These are phyloP conservation scores for Excoecaria agallocha DNA, from an alignment of 345 rosid genomes.

Conservation along the genomic window DNA sequence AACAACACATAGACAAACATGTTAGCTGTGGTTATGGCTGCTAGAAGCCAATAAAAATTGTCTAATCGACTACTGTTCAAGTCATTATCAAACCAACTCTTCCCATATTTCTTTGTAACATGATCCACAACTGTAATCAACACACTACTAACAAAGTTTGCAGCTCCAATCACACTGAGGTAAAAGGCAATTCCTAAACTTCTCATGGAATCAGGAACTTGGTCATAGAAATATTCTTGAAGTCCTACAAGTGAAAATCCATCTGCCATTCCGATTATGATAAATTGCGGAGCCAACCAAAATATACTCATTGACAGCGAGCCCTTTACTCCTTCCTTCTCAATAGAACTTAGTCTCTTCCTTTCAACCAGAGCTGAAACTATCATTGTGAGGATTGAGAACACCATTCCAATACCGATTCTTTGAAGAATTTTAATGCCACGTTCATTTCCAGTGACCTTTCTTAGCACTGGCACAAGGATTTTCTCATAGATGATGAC, in stretches of 20 bases:
- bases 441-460: slow-evolving; percentile 53
- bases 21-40: slow-evolving; percentile 47
- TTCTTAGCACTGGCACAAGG: slow-evolving; percentile 46
- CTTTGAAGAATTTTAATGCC: slow-evolving; percentile 87
- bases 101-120: slow-evolving; percentile 18
- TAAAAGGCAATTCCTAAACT: slow-evolving; percentile 85
- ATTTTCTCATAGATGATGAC: slow-evolving; percentile 52
- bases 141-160: slow-evolving; percentile 68
- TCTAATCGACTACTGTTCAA: slow-evolving; percentile 73
- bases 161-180: no score
- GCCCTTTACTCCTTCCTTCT: slow-evolving; percentile 36
- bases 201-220: slow-evolving; percentile 94
- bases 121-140: slow-evolving; percentile 46
- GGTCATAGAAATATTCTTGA: slow-evolving; percentile 91
- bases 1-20: slow-evolving; percentile 44
- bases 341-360: slow-evolving; percentile 37
- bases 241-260: slow-evolving; percentile 78
- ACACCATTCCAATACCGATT: slow-evolving; percentile 80
- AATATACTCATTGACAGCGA: slow-evolving; percentile 30
- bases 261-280: slow-evolving; percentile 70
- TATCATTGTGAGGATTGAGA: slow-evolving; percentile 62
- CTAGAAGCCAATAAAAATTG: slow-evolving; percentile 69
- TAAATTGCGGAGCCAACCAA: slow-evolving; percentile 84
- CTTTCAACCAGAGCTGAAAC: slow-evolving; percentile 74
- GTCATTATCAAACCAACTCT: slow-evolving; percentile 65